Conservation (phyloP, 2,329 filamentous ascomycete genomes). For the Aureobasidium sp. region DNA sequence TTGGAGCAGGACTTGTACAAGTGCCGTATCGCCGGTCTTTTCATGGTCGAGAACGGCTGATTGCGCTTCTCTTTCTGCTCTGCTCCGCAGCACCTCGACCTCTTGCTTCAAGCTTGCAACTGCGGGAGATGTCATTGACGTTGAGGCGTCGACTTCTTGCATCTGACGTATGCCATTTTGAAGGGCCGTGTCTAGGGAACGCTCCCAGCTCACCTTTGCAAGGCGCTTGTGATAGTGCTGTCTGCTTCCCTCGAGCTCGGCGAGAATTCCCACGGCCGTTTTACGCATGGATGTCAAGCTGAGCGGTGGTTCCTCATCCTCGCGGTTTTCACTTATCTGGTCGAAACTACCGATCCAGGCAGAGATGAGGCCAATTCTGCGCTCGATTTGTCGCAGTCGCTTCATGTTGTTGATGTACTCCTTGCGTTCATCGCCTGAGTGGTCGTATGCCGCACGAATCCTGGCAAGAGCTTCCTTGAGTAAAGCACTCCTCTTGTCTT, state of each 20-base stretch:
- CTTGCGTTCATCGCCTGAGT: conserved; percentile 66
- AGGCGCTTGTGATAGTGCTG: conserved; percentile 85
- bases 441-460: conserved; percentile 75
- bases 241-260: conserved; percentile 81
- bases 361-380: conserved; percentile 76
- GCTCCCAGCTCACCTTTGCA: conserved; percentile 76
- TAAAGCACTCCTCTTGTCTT: conserved; percentile 70
- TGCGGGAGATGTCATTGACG: conserved; percentile 53
- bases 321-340: conserved; percentile 62
- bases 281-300: conserved; percentile 71
- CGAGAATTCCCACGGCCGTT: conserved; percentile 77
- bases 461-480: conserved; percentile 71
- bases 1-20: conserved; percentile 74
- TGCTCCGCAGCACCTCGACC: conserved; percentile 74
- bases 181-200: conserved; percentile 76
- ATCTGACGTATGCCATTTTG: conserved; percentile 78
- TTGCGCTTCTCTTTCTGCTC: conserved; percentile 72
- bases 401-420: conserved; percentile 75
- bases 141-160: conserved; percentile 55
- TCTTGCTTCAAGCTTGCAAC: conserved; percentile 67
- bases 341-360: conserved; percentile 93
- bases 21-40: conserved; percentile 65
- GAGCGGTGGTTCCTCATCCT: conserved; percentile 57
- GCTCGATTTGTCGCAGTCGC: conserved; percentile 72
- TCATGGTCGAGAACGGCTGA: conserved; percentile 75